Percentiles rank a stretch among this genome's conserved stretches.
Conservation (phyloP, 2,329 filamentous ascomycete species). For the Pseudocercospora fijiensis region DNA sequence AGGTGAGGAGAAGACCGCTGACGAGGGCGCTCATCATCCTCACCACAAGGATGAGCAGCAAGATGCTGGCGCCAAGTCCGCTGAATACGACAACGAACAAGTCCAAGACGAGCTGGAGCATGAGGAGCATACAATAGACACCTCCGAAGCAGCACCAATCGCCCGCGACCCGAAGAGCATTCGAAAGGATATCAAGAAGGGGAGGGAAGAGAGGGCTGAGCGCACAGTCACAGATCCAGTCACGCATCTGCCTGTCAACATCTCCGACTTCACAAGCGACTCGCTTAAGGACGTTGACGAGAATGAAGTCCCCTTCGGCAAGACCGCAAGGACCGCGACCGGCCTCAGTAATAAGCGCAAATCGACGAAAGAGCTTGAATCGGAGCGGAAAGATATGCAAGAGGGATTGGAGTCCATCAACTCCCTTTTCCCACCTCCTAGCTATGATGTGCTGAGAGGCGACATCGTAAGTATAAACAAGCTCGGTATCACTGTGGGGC, state of each 20-base stretch:
- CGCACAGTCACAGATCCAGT: conserved; percentile 69
- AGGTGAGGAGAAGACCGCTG: conserved; percentile 20
- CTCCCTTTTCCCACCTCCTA: conserved; percentile 55
- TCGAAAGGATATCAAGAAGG: conserved; percentile 52
- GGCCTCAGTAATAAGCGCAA: conserved; percentile 49
- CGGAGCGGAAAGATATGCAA: conserved; percentile 46
- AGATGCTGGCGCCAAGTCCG: conserved; percentile 9
- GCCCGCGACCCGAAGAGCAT: conserved; percentile 47
- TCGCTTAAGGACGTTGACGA: conserved; percentile 55
- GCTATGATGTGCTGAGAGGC: conserved; percentile 47
- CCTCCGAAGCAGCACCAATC: conserved; percentile 43
- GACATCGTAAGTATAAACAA: conserved; percentile 50
- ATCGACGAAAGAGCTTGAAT: conserved; percentile 43
- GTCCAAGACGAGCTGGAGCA: conserved; percentile 24
- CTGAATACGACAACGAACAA: conserved; percentile 20
- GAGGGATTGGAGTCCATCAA: conserved; percentile 49
- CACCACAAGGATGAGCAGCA: conserved; percentile 15
- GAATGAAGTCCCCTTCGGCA: conserved; percentile 47
- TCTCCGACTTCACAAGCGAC: conserved; percentile 66
- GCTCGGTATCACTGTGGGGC: conserved; percentile 44
- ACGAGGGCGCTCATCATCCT: conserved; percentile 12
- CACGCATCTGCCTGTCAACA: conserved; percentile 66
- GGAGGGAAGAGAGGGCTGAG: conserved; percentile 49
- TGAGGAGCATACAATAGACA: conserved; percentile 41
- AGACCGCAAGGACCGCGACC: conserved; percentile 45